A percentile compares a stretch with the other conserved stretches of the same genome.
These are phyloP conservation scores for Notholithocarpus densiflorus DNA, from an alignment of 306 rosid genomes.

Conservation along the genomic window DNA sequence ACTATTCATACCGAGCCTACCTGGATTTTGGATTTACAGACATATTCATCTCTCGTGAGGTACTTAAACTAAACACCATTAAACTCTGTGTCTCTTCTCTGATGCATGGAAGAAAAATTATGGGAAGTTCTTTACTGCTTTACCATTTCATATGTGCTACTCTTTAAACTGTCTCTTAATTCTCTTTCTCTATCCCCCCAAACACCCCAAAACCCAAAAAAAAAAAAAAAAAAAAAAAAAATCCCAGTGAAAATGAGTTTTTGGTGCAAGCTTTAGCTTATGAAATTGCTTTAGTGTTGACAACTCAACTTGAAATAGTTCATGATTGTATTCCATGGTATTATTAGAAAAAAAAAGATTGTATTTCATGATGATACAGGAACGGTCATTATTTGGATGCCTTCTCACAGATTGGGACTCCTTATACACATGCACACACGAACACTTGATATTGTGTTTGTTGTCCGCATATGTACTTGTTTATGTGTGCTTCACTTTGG, in stretches of 20 bases:
- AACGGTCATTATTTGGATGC: background rate
- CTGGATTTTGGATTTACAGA: conserved; percentile 93
- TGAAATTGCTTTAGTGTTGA: background rate
- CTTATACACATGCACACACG: background rate
- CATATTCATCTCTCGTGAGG: conserved; percentile 94
- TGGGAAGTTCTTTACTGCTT: background rate
- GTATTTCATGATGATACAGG: background rate
- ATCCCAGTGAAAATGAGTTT: background rate
- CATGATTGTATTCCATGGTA: background rate
- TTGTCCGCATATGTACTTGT: background rate
- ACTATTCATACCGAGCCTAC: conserved; percentile 87
- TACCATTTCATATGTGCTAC: background rate
- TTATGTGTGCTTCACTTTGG: background rate
- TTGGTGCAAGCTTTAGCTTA: background rate
- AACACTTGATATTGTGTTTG: background rate
- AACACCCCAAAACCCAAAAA: no score
- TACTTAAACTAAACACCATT: conserved; percentile 26
- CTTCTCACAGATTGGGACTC: background rate
- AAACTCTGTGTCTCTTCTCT: background rate
- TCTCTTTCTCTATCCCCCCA: background rate
- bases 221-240: no score
- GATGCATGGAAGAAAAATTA: background rate
- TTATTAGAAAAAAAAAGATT: background rate
- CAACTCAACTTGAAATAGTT: background rate
- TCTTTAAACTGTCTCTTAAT: background rate